A percentile compares a stretch with the other conserved stretches of the same genome.
These are phyloP conservation scores for Vanrija pseudolonga DNA, from an alignment of 1,284 basidiomycete genomes.

Conservation along the genomic window DNA sequence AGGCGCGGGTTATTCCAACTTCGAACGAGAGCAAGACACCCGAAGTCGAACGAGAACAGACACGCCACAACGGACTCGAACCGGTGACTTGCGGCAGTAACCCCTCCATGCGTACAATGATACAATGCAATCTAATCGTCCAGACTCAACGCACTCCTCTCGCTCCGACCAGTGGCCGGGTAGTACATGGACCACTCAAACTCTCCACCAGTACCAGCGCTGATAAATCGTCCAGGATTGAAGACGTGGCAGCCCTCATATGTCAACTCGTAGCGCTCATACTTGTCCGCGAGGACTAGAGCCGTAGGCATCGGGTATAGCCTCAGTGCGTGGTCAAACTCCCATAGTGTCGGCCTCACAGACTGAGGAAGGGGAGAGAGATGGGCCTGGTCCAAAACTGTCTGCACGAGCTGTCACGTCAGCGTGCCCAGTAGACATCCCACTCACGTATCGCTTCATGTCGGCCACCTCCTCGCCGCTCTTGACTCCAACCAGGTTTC, in stretches of 20 bases:
- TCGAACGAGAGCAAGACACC: too few relatives aligned
- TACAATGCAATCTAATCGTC: conserved; percentile 2
- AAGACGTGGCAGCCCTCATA: conserved; percentile 99
- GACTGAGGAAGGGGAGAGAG: conserved; percentile 77
- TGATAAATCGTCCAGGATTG: conserved; percentile 86
- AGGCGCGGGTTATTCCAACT: too few relatives aligned
- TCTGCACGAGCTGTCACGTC: conserved; percentile 73
- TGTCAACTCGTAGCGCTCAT: conserved; percentile 91
- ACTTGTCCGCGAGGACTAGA: conserved; percentile 93
- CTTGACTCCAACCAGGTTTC: conserved; percentile 84
- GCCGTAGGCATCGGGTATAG: conserved; percentile 93
- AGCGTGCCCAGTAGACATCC: not conserved
- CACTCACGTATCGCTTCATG: conserved; percentile 76
- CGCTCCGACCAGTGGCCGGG: conserved; percentile 54
- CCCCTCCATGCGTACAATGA: not conserved
- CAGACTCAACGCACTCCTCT: conserved; percentile 33
- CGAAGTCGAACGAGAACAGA: too few relatives aligned
- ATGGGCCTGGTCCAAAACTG: conserved; percentile 87
- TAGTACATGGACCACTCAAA: conserved; percentile 85
- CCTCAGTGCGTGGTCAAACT: conserved; percentile 87
- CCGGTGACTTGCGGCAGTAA: too few relatives aligned
- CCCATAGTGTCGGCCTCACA: conserved; percentile 82
- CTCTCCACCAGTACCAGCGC: conserved; percentile 55
- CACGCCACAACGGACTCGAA: too few relatives aligned
- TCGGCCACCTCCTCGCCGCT: conserved; percentile 66